Conservation (phyloP, 306 rosid species). For the Quercus parvula region DNA sequence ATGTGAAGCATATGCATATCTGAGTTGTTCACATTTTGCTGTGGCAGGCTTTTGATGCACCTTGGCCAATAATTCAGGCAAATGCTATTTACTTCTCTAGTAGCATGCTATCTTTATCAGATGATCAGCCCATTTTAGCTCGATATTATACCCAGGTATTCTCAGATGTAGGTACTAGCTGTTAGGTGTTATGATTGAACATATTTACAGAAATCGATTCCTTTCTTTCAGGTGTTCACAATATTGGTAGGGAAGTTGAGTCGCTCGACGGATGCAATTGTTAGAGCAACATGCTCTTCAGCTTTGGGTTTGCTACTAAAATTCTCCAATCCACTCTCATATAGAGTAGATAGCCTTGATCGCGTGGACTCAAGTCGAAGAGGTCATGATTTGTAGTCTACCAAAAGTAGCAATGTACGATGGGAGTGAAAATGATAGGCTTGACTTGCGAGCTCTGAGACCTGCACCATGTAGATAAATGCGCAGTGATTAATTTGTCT, state of each 20-base stretch:
- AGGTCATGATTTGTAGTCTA: slow-evolving; percentile 31
- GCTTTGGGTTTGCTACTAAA: slow-evolving; percentile 84
- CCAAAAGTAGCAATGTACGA: slow-evolving; percentile 9
- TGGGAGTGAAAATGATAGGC: neutral
- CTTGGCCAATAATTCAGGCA: slow-evolving; percentile 93
- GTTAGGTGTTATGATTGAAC: slow-evolving; percentile 8
- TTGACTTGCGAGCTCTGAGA: slow-evolving; percentile 12
- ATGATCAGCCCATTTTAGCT: slow-evolving; percentile 70
- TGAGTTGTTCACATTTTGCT: slow-evolving; percentile 15
- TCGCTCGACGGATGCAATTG: slow-evolving; percentile 70
- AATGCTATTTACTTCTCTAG: slow-evolving; percentile 89
- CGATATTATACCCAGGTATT: slow-evolving; percentile 72
- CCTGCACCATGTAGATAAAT: neutral
- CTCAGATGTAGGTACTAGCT: slow-evolving; percentile 10
- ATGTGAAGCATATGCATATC: neutral
- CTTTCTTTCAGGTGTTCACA: slow-evolving; percentile 66
- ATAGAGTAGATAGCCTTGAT: slow-evolving; percentile 52
- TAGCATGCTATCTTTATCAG: slow-evolving; percentile 72
- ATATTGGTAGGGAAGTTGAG: slow-evolving; percentile 74
- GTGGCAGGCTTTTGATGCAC: slow-evolving; percentile 95
- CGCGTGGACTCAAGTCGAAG: slow-evolving; percentile 42
- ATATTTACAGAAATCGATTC: slow-evolving; percentile 16
- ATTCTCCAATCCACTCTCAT: slow-evolving; percentile 58
- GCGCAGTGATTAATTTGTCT: neutral
- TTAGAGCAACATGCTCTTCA: slow-evolving; percentile 84